Base-by-base conservation (phyloP, 352 stramenopile genomes). In the Phytophthora ohioensis region DNA sequence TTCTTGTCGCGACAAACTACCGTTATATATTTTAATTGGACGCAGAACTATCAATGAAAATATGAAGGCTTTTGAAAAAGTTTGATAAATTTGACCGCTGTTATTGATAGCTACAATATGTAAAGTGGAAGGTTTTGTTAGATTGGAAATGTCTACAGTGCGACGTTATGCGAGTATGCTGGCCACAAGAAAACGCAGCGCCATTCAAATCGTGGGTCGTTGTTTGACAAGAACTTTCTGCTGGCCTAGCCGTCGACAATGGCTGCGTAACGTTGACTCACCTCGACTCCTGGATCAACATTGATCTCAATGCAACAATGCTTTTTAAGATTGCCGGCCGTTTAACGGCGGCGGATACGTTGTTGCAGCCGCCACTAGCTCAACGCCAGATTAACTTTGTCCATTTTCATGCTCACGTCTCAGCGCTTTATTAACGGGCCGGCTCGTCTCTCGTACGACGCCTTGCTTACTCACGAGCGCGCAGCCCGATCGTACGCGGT, bases 221-320 rank as follows among this genome's bases (percentile, higher is more conserved):
- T 5, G 55, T 71, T 65, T 64, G 64, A 71, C 55, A 58, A 66
- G 55, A 66, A 66, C 38, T 45, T 65, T 55, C 54, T 42, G 32
- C 45, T 30, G 32, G 39, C 38, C 27, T 17, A 41, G 3, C 10
- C 21, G 13, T 35, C 17, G 30, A 31, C 32, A 15, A 31, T 5
- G 48, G 12, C 13, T 21, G 17, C 41, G 53, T 61, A 39, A 32
- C 17, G 35, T 34, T 45, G 34, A 34, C n/a, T 7, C 3, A 7
- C 32, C 17, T n/a, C 31, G 43, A 21, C 30, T 13, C 32, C 55
- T 62, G 45, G 8, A 45, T 17, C 34, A 27, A 13, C 21, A 27
- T 27, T 27, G 21, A 46, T 8, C 41, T 46, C 15, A 15, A 46
- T 27, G 21, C 21, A 27, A 27, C 21, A 27, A 27, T 27, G 21